These are phyloP conservation scores for Diutina sp. DNA, from an alignment of 1,139 yeast genomes.

Conservation along the genomic window DNA sequence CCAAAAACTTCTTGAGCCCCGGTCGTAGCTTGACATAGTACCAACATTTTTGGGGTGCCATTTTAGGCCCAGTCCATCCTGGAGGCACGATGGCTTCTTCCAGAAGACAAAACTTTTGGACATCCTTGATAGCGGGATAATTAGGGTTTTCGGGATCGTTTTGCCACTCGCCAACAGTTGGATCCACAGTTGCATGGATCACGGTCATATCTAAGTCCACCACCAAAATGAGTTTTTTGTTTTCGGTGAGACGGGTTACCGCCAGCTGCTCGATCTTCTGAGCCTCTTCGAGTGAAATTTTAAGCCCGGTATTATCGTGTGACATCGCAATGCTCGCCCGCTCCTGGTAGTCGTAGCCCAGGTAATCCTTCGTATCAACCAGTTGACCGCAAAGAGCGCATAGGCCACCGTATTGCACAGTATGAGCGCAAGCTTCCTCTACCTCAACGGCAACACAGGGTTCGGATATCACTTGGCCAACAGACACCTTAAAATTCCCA, in stretches of 20 bases:
- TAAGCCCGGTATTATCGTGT: slow-evolving; percentile 78
- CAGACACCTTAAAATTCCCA: slow-evolving; percentile 31
- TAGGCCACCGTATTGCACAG: slow-evolving; percentile 91
- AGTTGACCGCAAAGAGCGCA: slow-evolving; percentile 90
- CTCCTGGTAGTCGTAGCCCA: slow-evolving; percentile 60
- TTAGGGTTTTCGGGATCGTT: slow-evolving; percentile 76
- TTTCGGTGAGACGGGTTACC: slow-evolving; percentile 46
- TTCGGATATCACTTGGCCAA: slow-evolving; percentile 49
- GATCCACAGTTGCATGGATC: slow-evolving; percentile 95
- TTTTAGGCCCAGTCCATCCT: slow-evolving; percentile 43
- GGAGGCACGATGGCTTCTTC: slow-evolving; percentile 60
- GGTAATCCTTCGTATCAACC: slow-evolving; percentile 70
- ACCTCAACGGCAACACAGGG: slow-evolving; percentile 38
- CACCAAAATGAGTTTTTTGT: slow-evolving; percentile 68
- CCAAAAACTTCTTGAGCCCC: slow-evolving; percentile 63
- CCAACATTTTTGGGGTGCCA: slow-evolving; percentile 55
- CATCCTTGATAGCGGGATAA: slow-evolving; percentile 74
- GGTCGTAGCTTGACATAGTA: slow-evolving; percentile 91
- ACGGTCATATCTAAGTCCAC: slow-evolving; percentile 97
- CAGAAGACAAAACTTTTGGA: slow-evolving; percentile 59
- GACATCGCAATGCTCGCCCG: slow-evolving; percentile 84
- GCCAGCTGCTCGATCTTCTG: slow-evolving; percentile 64
- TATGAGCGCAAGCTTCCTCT: slow-evolving; percentile 79
- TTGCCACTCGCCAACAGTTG: slow-evolving; percentile 96
- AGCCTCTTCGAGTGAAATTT: slow-evolving; percentile 80